Evolutionary conservation across 148 eudicot species (phyloP), one percentile per base, ranked within the genome.

Genomic region (Spergularia bocconei): DNA sequence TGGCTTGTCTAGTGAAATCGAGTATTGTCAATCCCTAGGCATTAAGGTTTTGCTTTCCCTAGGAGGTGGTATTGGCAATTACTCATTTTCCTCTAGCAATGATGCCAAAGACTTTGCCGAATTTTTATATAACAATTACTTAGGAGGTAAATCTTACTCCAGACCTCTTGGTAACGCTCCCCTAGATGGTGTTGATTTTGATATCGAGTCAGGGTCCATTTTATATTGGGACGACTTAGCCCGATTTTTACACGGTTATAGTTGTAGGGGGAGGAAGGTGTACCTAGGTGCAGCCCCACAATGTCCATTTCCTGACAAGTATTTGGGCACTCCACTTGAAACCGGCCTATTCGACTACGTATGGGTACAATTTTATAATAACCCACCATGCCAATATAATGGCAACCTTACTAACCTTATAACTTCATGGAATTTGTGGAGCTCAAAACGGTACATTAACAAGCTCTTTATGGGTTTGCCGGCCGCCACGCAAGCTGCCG

Each of bases 331-430:
- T 5, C 93, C 98, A 7, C 83, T 91, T 11, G 29, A 83, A 4
- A 89, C 93, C 0, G 83, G 88, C 13, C 77, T 88, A 3, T 94
- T 94, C 47, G 98, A 92, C 78, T 90, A 80, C 19, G 91, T 94
- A 38, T 94, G 98, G 98, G 86, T 94, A 2, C 98, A 89, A 66
- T 94, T 91, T 59, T 94, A 94, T 62, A 88, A 90, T 77, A 91
- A 91, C 73, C 97, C 91, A 2, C 93, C 90, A 13, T 94, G 98
- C 69, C 86, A 84, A 50, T 94, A 87, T 74, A 73, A 86, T 56
- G 89, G 89, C 7, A 91, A 80, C 69, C 71, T 52, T 51, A 77
- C 77, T 4, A 87, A 86, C 29, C 81, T 91, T n/a, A 54, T 78
- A 20, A 64, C 52, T 9, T 87, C 94, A 19, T 93, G 97, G 97